phyloP scores from a whole-genome alignment of 225 moss, liverwort and hornwort species.

The Polytrichum formosum region DNA sequence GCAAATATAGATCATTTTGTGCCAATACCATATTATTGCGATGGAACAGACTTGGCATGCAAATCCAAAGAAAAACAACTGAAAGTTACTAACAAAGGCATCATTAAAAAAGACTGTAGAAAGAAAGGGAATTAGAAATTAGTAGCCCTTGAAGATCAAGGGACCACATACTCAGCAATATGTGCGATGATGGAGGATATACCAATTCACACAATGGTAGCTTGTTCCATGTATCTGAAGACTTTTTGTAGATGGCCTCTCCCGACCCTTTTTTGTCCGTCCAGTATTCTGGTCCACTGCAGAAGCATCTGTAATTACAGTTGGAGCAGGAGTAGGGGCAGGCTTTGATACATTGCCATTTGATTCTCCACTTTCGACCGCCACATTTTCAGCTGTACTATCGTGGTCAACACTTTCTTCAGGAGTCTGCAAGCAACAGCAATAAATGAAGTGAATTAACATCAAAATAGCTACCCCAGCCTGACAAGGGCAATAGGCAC shows the following conservation, averaged over 20 bases:
- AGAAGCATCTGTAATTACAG: conserved; percentile 34
- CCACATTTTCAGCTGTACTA: conserved; percentile 25
- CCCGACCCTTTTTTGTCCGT: conserved; percentile 69
- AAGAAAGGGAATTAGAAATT: not conserved
- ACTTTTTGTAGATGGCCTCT: conserved; percentile 74
- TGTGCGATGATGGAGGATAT: not conserved
- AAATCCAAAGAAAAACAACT: not conserved
- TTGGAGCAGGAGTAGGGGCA: conserved; percentile 19
- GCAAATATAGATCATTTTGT: too few relatives aligned
- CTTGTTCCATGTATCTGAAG: conserved; percentile 79
- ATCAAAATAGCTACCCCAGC: not conserved
- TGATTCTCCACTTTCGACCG: conserved; percentile 27
- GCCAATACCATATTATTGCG: too few relatives aligned
- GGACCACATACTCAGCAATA: too few relatives aligned
- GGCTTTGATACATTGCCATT: conserved; percentile 59
- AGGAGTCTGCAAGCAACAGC: conserved; percentile 14
- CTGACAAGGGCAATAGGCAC: not conserved
- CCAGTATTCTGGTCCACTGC: conserved; percentile 38
- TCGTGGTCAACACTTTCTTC: conserved; percentile 26
- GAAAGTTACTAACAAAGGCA: not conserved
- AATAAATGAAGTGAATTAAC: not conserved
- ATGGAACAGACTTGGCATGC: too few relatives aligned
- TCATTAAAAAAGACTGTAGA: not conserved
- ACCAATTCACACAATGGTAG: conserved; percentile 96
- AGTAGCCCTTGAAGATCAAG: too few relatives aligned